Percentiles rank a stretch among this genome's conserved stretches.
Evolutionary conservation across 345 rosid genomes (phyloP).

Genomic region (Populus nigra): DNA sequence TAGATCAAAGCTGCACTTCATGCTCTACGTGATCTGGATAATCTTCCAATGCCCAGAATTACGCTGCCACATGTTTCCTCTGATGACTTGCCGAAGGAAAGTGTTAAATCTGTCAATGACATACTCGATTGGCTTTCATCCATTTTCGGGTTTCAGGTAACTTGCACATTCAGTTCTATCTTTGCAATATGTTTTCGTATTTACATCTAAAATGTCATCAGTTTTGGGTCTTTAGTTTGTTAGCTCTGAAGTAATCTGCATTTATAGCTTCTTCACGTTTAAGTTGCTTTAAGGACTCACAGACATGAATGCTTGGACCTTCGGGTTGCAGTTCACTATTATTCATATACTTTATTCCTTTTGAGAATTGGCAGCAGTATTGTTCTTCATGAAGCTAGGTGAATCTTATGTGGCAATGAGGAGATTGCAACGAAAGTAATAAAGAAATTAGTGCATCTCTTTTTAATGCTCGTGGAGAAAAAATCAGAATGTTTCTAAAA

Average conservation of each 20-base stretch:
- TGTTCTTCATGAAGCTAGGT: neutral
- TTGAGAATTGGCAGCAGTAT: neutral
- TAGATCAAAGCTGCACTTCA: constrained; percentile 79
- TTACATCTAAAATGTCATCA: constrained; percentile 4
- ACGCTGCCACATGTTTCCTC: constrained; percentile 16
- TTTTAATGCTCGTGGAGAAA: neutral
- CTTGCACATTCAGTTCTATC: constrained; percentile 11
- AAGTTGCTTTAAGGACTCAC: neutral
- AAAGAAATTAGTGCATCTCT: neutral
- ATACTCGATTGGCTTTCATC: constrained; percentile 92
- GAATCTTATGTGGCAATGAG: neutral
- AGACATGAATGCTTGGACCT: neutral
- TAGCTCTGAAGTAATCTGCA: neutral
- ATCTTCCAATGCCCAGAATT: constrained; percentile 57
- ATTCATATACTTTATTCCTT: neutral
- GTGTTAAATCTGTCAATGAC: constrained; percentile 47
- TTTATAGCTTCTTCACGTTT: neutral
- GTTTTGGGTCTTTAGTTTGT: neutral
- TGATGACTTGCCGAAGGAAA: constrained; percentile 38
- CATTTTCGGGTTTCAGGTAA: constrained; percentile 96
- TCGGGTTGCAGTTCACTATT: neutral
- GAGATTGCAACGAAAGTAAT: neutral
- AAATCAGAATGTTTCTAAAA: neutral
- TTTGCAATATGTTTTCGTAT: constrained; percentile 9
- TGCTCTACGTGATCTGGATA: constrained; percentile 54